Conservation (phyloP, 225 moss, liverwort and hornwort species). For the Polytrichum formosum region DNA sequence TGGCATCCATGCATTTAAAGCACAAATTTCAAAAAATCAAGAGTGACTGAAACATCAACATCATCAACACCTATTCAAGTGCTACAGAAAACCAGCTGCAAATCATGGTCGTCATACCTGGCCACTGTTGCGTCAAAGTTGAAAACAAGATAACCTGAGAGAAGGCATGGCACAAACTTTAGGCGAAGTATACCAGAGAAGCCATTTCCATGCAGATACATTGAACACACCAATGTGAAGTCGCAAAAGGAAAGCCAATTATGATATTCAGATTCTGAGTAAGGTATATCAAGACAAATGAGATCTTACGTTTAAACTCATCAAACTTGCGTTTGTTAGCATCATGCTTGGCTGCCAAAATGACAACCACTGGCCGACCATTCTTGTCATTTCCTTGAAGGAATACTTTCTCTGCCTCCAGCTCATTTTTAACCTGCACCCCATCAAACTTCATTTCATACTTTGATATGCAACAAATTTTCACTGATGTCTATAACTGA, state of each 20-base stretch:
- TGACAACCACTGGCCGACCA: constrained; percentile 38
- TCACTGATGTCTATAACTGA: too few relatives aligned
- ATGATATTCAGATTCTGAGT: too few relatives aligned
- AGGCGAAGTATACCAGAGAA: background rate
- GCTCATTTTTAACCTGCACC: constrained; percentile 32
- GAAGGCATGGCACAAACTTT: background rate
- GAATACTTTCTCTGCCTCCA: constrained; percentile 45
- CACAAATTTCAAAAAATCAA: constrained; percentile 11
- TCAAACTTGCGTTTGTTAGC: constrained; percentile 48
- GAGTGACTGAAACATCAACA: background rate
- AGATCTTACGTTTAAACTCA: constrained; percentile 52
- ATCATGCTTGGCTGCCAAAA: constrained; percentile 48
- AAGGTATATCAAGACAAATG: too few relatives aligned
- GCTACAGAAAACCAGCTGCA: background rate
- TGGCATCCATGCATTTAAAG: too few relatives aligned
- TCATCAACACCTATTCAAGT: background rate
- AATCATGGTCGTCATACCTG: constrained; percentile 1
- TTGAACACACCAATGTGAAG: background rate
- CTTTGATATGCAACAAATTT: too few relatives aligned
- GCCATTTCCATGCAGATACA: too few relatives aligned
- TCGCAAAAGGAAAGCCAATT: background rate
- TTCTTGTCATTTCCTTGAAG: constrained; percentile 51
- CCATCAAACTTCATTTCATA: too few relatives aligned
- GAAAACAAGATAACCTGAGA: constrained; percentile 6
- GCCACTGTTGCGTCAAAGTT: constrained; percentile 12